Percentiles rank a stretch among this genome's conserved stretches.
phyloP scores from a whole-genome alignment of 2,329 filamentous ascomycete genomes.

The Paraconiothyrium brasiliense region DNA sequence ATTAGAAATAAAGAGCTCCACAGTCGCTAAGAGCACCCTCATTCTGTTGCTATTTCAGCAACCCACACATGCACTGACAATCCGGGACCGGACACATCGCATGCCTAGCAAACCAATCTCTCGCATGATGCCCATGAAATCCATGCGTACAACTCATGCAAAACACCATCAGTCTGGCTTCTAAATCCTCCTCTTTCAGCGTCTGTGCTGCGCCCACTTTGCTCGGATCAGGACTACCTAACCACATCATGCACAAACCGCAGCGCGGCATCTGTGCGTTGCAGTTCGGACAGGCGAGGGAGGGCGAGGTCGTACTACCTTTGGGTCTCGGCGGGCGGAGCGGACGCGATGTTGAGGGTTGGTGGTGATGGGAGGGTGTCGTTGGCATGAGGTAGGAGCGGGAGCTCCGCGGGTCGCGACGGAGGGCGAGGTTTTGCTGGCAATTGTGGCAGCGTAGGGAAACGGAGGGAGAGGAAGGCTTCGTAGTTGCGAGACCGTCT shows the following conservation, averaged over 20 bases:
- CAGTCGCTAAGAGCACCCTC: too few species aligned
- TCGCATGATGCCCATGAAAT: slow-evolving; percentile 70
- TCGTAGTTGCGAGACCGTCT: slow-evolving; percentile 70
- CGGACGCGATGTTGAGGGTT: slow-evolving; percentile 13
- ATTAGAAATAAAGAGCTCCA: too few species aligned
- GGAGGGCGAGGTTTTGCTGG: slow-evolving; percentile 62
- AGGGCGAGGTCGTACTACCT: slow-evolving; percentile 47
- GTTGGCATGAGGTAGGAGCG: slow-evolving; percentile 36
- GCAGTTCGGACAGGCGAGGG: slow-evolving; percentile 69
- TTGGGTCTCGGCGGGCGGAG: slow-evolving; percentile 21
- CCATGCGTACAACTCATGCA: slow-evolving; percentile 72
- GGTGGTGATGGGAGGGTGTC: slow-evolving; percentile 5
- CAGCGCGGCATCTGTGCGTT: slow-evolving; percentile 71
- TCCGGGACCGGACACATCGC: slow-evolving; percentile 64
- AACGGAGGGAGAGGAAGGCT: slow-evolving; percentile 71
- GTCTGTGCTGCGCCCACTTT: slow-evolving; percentile 49
- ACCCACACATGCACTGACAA: slow-evolving; percentile 63
- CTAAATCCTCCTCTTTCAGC: slow-evolving; percentile 55
- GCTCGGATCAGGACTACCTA: slow-evolving; percentile 66
- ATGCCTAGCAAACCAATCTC: slow-evolving; percentile 68
- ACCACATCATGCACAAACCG: slow-evolving; percentile 69
- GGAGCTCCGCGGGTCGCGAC: slow-evolving; percentile 36
- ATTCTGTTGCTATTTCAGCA: slow-evolving; percentile 40
- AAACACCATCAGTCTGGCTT: slow-evolving; percentile 67
- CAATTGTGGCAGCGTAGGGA: slow-evolving; percentile 82